phyloP scores from a whole-genome alignment of 306 rosid species.

The Malus sieversii region DNA sequence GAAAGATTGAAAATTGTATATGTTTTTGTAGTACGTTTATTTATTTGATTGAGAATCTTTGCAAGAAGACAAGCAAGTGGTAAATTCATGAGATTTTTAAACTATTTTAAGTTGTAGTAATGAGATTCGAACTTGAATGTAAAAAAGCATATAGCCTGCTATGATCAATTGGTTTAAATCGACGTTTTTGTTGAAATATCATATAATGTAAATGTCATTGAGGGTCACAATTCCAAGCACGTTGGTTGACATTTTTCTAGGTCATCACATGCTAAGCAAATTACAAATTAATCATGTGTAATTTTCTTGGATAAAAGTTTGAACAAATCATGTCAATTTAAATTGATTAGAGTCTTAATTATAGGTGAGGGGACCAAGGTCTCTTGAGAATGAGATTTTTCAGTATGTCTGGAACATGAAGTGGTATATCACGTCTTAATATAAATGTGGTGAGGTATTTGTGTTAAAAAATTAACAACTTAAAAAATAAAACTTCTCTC shows the following conservation, averaged over 20 bases:
- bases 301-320: neutral
- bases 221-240: neutral
- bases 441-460: too few species aligned
- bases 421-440: too few species aligned
- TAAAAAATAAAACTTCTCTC: too few species aligned
- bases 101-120: too few species aligned
- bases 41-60: neutral
- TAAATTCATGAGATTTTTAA: too few species aligned
- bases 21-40: neutral
- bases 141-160: too few species aligned
- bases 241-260: neutral
- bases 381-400: neutral
- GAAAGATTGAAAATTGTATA: neutral
- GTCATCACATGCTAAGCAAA: neutral
- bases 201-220: neutral
- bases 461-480: too few species aligned
- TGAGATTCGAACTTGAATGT: too few species aligned
- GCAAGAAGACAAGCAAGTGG: neutral
- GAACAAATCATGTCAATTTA: neutral
- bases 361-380: neutral
- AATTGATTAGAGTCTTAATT: neutral
- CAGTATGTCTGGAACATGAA: rapidly evolving
- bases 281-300: neutral
- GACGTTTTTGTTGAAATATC: too few species aligned
- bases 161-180: too few species aligned